Percentiles rank a stretch among this genome's conserved stretches.
These are phyloP conservation scores for Vigna angularis DNA, from an alignment of 306 rosid genomes.

Conservation along the genomic window DNA sequence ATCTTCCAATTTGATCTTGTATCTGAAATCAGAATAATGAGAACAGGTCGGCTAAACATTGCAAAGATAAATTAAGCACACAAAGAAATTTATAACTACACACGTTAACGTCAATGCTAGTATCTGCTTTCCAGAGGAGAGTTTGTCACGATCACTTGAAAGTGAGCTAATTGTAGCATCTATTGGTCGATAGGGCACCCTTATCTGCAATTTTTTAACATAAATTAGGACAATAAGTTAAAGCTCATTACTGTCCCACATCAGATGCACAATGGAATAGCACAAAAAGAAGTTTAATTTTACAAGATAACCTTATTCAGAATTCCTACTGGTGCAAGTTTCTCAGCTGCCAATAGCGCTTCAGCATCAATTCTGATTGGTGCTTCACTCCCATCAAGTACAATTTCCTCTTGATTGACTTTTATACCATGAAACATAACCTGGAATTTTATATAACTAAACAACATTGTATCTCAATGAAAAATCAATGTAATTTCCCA, in stretches of 20 bases:
- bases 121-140: conserved; percentile 93
- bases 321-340: conserved; percentile 83
- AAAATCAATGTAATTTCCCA: conserved; percentile 20
- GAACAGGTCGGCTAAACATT: conserved; percentile 30
- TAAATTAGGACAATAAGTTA: conserved; percentile 31
- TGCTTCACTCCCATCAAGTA: conserved; percentile 98
- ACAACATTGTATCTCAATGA: conserved; percentile 21
- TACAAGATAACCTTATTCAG: conserved; percentile 75
- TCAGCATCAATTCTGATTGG: conserved; percentile 86
- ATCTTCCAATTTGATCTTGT: conserved; percentile 93
- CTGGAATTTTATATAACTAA: conserved; percentile 55
- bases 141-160: conserved; percentile 79
- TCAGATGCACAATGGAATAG: conserved; percentile 44
- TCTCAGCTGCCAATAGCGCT: conserved; percentile 81
- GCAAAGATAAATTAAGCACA: conserved; percentile 41
- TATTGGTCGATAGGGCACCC: conserved; percentile 81
- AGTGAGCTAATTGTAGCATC: conserved; percentile 82
- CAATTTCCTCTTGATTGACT: conserved; percentile 68
- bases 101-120: conserved; percentile 84
- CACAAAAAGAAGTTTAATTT: conserved; percentile 28
- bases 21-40: conserved; percentile 63
- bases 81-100: conserved; percentile 50
- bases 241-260: conserved; percentile 16
- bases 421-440: conserved; percentile 82
- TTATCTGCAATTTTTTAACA: conserved; percentile 63